Evolutionary conservation across 345 rosid genomes (phyloP).

Genomic region (Rhizophora mangle): DNA sequence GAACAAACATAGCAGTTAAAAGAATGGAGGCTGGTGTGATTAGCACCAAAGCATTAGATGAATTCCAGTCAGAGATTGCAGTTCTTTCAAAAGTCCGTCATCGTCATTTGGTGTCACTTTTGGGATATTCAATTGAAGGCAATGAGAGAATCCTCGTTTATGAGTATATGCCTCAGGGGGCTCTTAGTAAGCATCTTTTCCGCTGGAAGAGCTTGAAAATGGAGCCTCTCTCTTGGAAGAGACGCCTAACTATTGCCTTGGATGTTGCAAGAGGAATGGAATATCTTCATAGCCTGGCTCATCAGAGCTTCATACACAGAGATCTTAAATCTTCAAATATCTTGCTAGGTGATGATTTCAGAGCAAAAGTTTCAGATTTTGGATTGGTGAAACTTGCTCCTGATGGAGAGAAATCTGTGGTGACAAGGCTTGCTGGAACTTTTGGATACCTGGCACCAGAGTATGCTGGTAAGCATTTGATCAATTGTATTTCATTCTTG

Average conservation of each 20-base stretch:
- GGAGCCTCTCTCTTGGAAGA: constrained; percentile 75
- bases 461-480: constrained; percentile 59
- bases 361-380: constrained; percentile 75
- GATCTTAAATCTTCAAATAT: constrained; percentile 79
- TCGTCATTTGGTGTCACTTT: constrained; percentile 66
- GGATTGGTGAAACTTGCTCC: constrained; percentile 84
- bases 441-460: constrained; percentile 88
- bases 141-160: constrained; percentile 66
- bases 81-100: constrained; percentile 77
- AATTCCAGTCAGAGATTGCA: constrained; percentile 69
- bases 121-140: constrained; percentile 68
- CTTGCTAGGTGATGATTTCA: constrained; percentile 65
- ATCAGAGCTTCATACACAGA: constrained; percentile 69
- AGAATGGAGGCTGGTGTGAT: constrained; percentile 71
- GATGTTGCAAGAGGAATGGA: constrained; percentile 85
- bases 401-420: constrained; percentile 59
- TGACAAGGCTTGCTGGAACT: constrained; percentile 72
- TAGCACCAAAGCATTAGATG: constrained; percentile 55
- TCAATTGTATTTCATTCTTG: constrained; percentile 1
- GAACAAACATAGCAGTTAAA: constrained; percentile 73
- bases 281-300: constrained; percentile 70
- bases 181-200: constrained; percentile 71
- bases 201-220: constrained; percentile 60
- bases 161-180: constrained; percentile 79
- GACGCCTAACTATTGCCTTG: constrained; percentile 60